These are phyloP conservation scores for Dimargaris cristalligena DNA, from an alignment of 192 early-diverging fungal genomes.

Conservation along the genomic window DNA sequence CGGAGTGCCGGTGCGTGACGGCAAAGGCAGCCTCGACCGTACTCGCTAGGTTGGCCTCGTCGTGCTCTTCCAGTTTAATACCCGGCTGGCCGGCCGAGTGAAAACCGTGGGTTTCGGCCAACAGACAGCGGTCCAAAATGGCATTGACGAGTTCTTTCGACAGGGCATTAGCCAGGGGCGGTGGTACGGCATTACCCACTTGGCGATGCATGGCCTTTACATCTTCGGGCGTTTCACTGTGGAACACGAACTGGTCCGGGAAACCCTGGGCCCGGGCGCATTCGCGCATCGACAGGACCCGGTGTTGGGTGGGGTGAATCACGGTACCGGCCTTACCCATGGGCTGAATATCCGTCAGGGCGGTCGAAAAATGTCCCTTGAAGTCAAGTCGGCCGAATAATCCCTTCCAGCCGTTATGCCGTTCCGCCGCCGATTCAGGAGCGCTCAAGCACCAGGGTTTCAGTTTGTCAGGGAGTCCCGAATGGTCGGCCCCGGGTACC, in stretches of 20 bases:
- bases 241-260: conserved; percentile 41
- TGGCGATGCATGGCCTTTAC: conserved; percentile 38
- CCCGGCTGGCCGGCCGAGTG: too few relatives aligned
- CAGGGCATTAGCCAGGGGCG: conserved; percentile 40
- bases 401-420: conserved; percentile 46
- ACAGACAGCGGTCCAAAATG: conserved; percentile 21
- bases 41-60: too few relatives aligned
- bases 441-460: conserved; percentile 38
- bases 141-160: conserved; percentile 31
- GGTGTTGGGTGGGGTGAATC: conserved; percentile 40
- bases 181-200: conserved; percentile 55
- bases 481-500: conserved; percentile 34
- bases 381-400: conserved; percentile 42
- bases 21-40: too few relatives aligned
- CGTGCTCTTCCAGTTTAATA: too few relatives aligned
- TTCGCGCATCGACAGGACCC: conserved; percentile 41
- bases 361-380: conserved; percentile 36
- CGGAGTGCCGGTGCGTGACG: too few relatives aligned
- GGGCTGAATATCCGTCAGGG: conserved; percentile 38
- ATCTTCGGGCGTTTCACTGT: conserved; percentile 18
- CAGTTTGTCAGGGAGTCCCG: conserved; percentile 25
- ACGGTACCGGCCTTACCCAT: conserved; percentile 48
- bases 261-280: conserved; percentile 54
- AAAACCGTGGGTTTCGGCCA: too few relatives aligned
- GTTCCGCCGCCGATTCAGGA: conserved; percentile 29